Evolutionary conservation across 2,329 filamentous ascomycete genomes (phyloP).

Genomic region (Ceratocystis destructans): DNA sequence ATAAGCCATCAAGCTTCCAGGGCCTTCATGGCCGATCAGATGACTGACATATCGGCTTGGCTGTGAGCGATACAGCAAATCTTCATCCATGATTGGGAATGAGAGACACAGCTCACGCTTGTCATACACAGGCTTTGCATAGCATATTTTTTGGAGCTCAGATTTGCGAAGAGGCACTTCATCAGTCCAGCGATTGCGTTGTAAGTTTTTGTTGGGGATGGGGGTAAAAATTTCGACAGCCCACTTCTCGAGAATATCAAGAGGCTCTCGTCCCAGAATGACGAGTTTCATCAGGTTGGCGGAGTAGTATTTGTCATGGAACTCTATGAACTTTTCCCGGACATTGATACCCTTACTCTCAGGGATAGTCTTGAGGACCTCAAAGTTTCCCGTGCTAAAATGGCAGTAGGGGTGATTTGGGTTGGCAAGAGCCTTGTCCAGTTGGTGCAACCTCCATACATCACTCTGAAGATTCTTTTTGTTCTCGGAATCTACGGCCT

Average conservation of each 20-base stretch:
- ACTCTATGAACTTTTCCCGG: constrained; percentile 81
- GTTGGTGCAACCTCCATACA: constrained; percentile 71
- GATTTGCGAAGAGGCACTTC: constrained; percentile 37
- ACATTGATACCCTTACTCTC: constrained; percentile 70
- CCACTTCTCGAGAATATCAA: constrained; percentile 76
- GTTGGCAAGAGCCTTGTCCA: constrained; percentile 80
- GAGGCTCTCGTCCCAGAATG: constrained; percentile 63
- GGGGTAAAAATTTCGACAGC: constrained; percentile 68
- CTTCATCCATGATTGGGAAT: constrained; percentile 78
- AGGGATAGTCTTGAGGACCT: constrained; percentile 71
- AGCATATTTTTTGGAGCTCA: constrained; percentile 53
- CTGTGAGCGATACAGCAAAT: constrained; percentile 62
- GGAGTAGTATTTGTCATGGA: constrained; percentile 80
- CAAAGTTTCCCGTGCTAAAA: constrained; percentile 80
- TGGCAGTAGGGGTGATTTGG: constrained; percentile 78
- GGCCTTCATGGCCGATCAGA: constrained; percentile 81
- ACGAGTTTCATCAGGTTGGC: constrained; percentile 90
- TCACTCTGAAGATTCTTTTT: constrained; percentile 95
- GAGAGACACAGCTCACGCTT: constrained; percentile 63
- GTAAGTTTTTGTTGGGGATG: constrained; percentile 68
- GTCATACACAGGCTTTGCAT: constrained; percentile 87
- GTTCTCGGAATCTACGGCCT: constrained; percentile 87
- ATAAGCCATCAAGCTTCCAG: constrained; percentile 80
- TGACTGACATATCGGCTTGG: constrained; percentile 79
- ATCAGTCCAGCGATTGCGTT: constrained; percentile 42